Evolutionary conservation across 441 rosid species (phyloP), one percentile per base, ranked within the genome.

Genomic region (Arabidopsis lyrata): DNA sequence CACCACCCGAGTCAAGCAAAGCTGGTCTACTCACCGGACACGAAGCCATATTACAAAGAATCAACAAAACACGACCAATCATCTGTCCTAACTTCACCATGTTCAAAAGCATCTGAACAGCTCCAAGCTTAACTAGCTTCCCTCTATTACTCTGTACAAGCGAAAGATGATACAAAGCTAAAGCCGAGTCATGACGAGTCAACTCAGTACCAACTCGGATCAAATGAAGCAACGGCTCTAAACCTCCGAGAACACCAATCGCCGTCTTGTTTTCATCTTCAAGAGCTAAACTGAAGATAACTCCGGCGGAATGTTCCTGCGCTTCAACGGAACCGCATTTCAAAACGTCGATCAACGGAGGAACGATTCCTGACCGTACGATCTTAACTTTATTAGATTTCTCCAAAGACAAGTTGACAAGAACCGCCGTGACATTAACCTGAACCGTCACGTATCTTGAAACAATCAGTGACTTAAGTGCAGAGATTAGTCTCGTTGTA

Each of bases 341-440:
- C 47, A 95, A 66, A 14, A 88, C 95, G 44, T 89, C 88, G 27
- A 95, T 81, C 48, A 95, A 57, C 4, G 65, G 76, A 1, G 96
- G 99, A 29, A 90, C 87, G 66, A 92, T 75, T 66, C 99, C 99
- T 34, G 93, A 88, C 69, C 99, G 86, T 53, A 90, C 86, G 76
- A 95, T 92, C 86, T 82, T 83, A 16, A 88, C 83, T 75, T 90
- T 92, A 70, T 95, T 92, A 6, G 58, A 70, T 77, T 81, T 86
- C 71, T 86, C 93, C 13, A 95, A 62, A 0, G 98, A 95, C 22
- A 95, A 63, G 49, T 95, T 95, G 56, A 95, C 97, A 11, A 95
- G 29, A 24, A 85, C 84, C 27, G 99, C 99, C 3, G 86, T 87
- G 0, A 89, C 68, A 54, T 92, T 92, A 65, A 86, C 96, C 70